These are phyloP conservation scores for Logfia minima DNA, from an alignment of 129 eudicot genomes.

Conservation along the genomic window DNA sequence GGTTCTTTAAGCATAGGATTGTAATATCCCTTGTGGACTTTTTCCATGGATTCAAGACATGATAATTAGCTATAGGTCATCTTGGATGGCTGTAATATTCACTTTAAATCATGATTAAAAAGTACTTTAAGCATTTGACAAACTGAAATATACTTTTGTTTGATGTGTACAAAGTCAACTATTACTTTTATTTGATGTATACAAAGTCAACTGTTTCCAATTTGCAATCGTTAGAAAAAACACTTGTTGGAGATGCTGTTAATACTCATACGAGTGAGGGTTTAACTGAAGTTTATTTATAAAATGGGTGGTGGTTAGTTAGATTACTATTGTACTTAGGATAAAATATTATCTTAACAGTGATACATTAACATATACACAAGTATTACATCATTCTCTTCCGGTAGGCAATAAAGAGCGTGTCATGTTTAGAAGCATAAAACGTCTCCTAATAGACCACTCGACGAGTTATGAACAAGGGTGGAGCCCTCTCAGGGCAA, in stretches of 20 bases:
- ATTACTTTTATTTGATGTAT: background rate
- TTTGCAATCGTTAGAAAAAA: background rate
- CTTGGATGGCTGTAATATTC: background rate
- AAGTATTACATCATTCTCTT: constrained; percentile 4
- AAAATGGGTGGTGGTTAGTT: background rate
- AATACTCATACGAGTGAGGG: background rate
- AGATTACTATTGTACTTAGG: no score
- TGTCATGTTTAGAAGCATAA: background rate
- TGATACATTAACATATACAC: background rate
- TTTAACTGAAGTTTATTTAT: background rate
- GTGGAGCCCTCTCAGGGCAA: no score
- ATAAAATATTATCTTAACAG: background rate
- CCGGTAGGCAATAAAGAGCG: background rate
- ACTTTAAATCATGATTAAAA: background rate
- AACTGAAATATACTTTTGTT: background rate
- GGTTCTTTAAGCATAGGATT: constrained; percentile 7
- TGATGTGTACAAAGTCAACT: constrained; percentile 9
- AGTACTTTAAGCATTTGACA: constrained; percentile 1
- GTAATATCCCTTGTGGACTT: no score
- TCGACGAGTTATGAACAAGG: no score
- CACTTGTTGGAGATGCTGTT: no score
- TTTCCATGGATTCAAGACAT: no score
- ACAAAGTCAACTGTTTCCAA: constrained; percentile 16
- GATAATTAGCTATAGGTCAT: no score
- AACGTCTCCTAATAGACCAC: background rate